These are phyloP conservation scores for Aspergillus sergii DNA, from an alignment of 2,329 filamentous ascomycete species.

Conservation along the genomic window DNA sequence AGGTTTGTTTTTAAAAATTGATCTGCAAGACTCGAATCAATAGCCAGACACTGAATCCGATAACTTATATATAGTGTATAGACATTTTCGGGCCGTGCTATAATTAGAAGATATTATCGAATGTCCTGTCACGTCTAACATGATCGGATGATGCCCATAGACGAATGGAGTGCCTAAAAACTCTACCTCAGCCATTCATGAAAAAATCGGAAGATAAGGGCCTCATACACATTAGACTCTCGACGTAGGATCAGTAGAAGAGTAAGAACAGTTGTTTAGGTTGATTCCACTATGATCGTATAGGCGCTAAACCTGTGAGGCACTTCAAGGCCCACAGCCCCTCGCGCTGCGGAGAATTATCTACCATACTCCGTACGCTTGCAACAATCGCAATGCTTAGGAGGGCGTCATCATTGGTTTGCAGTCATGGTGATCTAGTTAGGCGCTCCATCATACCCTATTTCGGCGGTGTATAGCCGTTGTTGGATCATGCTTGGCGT, in stretches of 20 bases:
- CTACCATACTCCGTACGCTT: not conserved
- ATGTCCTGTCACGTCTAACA: not conserved
- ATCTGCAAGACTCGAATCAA: not conserved
- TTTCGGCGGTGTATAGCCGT: not conserved
- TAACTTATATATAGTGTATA: not conserved
- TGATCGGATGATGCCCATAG: not conserved
- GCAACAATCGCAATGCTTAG: not conserved
- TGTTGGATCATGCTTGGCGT: not conserved
- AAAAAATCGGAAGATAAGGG: rapidly evolving
- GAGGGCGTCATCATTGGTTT: not conserved
- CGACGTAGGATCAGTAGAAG: not conserved
- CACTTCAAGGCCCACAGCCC: not conserved
- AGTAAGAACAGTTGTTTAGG: not conserved
- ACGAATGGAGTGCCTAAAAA: not conserved
- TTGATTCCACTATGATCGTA: not conserved
- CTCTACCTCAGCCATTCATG: not conserved
- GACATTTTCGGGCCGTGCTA: not conserved
- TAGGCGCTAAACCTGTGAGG: not conserved
- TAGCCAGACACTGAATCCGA: not conserved
- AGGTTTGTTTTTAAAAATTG: not conserved
- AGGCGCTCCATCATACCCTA: not conserved
- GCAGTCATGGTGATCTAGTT: not conserved
- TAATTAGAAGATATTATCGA: not conserved
- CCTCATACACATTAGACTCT: not conserved
- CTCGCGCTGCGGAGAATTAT: not conserved